These are phyloP conservation scores for Pseudonectria foliicola DNA, from an alignment of 2,329 filamentous ascomycete genomes.

Conservation along the genomic window DNA sequence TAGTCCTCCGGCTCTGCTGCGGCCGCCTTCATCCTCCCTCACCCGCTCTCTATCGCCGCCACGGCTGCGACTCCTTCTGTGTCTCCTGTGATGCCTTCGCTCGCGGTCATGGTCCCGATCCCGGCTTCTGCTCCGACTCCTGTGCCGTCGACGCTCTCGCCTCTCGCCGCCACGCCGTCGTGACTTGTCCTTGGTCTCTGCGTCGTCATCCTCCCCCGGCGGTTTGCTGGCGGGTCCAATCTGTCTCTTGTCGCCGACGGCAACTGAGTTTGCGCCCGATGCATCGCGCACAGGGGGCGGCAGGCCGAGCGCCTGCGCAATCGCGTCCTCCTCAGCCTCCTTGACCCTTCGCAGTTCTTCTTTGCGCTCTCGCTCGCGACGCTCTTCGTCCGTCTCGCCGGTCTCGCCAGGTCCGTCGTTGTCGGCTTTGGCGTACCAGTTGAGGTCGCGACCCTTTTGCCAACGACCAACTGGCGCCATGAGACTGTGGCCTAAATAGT, in stretches of 20 bases:
- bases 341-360: slow-evolving; percentile 79
- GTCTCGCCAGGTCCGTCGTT: slow-evolving; percentile 38
- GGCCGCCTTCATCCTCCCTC: slow-evolving; percentile 3
- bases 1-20: neutral
- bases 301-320: slow-evolving; percentile 74
- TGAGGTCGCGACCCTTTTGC: slow-evolving; percentile 68
- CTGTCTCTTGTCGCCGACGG: slow-evolving; percentile 40
- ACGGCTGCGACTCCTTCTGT: slow-evolving; percentile 27
- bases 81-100: slow-evolving; percentile 21
- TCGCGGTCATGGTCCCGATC: slow-evolving; percentile 21
- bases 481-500: slow-evolving; percentile 79
- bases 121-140: slow-evolving; percentile 31
- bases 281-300: slow-evolving; percentile 57
- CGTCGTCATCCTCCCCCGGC: slow-evolving; percentile 17
- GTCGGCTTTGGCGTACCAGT: slow-evolving; percentile 57
- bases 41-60: slow-evolving; percentile 16
- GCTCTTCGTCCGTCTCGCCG: slow-evolving; percentile 52
- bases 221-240: slow-evolving; percentile 22
- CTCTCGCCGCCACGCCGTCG: slow-evolving; percentile 26
- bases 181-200: slow-evolving; percentile 23
- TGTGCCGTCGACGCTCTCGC: slow-evolving; percentile 26
- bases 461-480: slow-evolving; percentile 90
- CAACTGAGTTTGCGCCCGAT: slow-evolving; percentile 62
- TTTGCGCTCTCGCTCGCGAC: slow-evolving; percentile 53
- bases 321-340: slow-evolving; percentile 87